Base-by-base conservation (phyloP, 176 grass and related monocot genomes). In the Carex scoparia region DNA sequence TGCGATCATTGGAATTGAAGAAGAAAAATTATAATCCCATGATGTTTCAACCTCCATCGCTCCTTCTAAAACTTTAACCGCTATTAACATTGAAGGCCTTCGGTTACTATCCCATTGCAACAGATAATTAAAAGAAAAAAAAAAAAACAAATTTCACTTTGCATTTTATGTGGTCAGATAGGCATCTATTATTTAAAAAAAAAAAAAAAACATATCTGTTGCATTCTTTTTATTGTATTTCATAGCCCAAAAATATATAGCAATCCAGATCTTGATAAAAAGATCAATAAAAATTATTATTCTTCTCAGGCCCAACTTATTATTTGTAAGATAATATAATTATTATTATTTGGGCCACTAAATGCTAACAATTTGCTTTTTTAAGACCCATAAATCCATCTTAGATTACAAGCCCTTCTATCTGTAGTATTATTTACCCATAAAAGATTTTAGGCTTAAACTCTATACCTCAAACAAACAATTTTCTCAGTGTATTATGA, bases 41-140 rank as follows among this genome's bases (percentile, higher is more conserved):
- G 65, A 33, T 4, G 86, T 55, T 84, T 88, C 73, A 5, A 90
- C 80, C 40, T 85, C 61, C 57, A 65, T 61, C 59, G 40, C 59
- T 28, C 90, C 89, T 87, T 95, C 85, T 46, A 92, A 63, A 4
- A 92, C 89, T 62, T 91, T 91, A 7, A 91, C 80, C 11, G 89
- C 93, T 2, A 69, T 9, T 32, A 89, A 92, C 90, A 95, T 95
- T 37, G 69, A 85, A 89, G 93, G 90, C 46, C 89, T 95, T 77
- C 28, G 87, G 0, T 1, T 82, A 14, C 56, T 84, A 49, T 95
- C 89, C 15, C 56, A 60, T 75, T 93, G 91, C 63, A 93, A 76
- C 23, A 23, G 23, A 23, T 23, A 23, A 23, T 23, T 23, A 23
- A 23, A 23, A 23, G 0, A 23, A 23, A 23, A 23, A 23, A 23